Evolutionary conservation across 257 asterid species (phyloP).

Genomic region (Plantago ovata): DNA sequence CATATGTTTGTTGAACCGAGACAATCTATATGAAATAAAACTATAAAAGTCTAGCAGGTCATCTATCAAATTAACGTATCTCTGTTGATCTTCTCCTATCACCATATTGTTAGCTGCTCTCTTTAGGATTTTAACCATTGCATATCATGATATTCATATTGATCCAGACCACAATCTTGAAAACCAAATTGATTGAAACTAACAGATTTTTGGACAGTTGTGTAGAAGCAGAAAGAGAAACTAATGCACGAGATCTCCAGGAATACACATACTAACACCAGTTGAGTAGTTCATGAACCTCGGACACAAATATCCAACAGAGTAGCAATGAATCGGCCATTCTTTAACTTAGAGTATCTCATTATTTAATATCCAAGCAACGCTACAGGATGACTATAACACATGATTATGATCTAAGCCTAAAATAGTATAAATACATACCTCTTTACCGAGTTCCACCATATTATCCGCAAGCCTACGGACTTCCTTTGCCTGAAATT

Average conservation of each 20-base stretch:
- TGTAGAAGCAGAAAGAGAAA: neutral
- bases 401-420: constrained; percentile 4
- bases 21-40: no score
- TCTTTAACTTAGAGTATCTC: neutral
- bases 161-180: no score
- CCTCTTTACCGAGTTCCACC: constrained; percentile 98
- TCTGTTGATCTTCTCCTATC: no score
- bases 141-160: no score
- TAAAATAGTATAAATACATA: constrained; percentile 17
- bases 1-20: no score
- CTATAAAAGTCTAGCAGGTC: no score
- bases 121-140: no score
- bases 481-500: constrained; percentile 81
- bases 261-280: neutral
- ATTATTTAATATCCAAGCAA: neutral
- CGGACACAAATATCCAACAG: constrained; percentile 1
- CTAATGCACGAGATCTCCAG: neutral
- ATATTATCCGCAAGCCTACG: constrained; percentile 93
- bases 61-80: no score
- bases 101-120: no score
- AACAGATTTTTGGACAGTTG: neutral
- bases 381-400: constrained; percentile 2
- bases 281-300: constrained; percentile 1
- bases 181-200: neutral
- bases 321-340: neutral